phyloP scores from a whole-genome alignment of 2,329 filamentous ascomycete species.

The Pseudocercospora fijiensis region DNA sequence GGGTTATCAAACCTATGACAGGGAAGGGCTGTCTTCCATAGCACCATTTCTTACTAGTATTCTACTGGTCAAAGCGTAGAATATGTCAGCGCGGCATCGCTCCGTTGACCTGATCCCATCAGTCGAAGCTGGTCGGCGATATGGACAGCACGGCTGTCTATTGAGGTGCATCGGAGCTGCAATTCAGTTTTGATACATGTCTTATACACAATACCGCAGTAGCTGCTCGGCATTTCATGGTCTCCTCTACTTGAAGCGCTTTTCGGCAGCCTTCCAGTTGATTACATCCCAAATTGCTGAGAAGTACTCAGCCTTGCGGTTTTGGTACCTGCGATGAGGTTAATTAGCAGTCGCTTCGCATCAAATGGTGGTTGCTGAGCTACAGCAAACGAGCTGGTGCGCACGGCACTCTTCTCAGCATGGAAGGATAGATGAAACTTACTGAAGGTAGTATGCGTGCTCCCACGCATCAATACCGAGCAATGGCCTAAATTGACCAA shows the following conservation, averaged over 20 bases:
- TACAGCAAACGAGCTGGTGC: background rate
- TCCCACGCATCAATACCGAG: slow-evolving; percentile 94
- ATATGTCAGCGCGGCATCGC: no score
- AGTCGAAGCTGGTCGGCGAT: background rate
- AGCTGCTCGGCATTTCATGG: background rate
- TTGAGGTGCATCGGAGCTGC: background rate
- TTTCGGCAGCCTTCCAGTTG: slow-evolving; percentile 82
- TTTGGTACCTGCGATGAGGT: slow-evolving; percentile 65
- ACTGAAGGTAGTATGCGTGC: slow-evolving; percentile 89
- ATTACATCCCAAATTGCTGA: slow-evolving; percentile 89
- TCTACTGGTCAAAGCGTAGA: no score
- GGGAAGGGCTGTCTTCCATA: no score
- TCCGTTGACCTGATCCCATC: no score
- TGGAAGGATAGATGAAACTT: background rate
- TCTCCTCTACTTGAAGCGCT: slow-evolving; percentile 36
- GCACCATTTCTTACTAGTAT: no score
- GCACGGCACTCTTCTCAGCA: no score
- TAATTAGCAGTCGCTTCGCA: background rate
- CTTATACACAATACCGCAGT: background rate
- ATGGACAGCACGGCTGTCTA: background rate
- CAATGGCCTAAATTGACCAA: slow-evolving; percentile 77
- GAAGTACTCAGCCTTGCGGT: slow-evolving; percentile 96
- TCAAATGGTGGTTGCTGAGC: no score
- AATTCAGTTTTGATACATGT: slow-evolving; percentile 9
- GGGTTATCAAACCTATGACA: no score